These are phyloP conservation scores for Capillidium rhysosporum DNA, from an alignment of 371 early-diverging fungal genomes.

Conservation along the genomic window DNA sequence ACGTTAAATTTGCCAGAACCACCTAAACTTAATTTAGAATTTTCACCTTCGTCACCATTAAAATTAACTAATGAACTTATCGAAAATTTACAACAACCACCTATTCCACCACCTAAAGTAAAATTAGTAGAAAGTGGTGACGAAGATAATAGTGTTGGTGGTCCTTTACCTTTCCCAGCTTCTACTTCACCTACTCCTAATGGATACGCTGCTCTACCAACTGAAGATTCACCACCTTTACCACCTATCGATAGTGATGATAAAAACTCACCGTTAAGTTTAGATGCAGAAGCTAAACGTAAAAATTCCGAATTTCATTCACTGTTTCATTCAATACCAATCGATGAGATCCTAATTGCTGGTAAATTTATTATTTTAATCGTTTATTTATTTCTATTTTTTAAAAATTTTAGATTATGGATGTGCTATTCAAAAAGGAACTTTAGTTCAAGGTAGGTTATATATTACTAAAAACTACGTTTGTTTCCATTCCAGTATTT, in stretches of 20 bases:
- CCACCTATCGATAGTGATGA: background rate
- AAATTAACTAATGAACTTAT: background rate
- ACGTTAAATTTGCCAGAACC: no score
- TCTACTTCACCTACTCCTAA: background rate
- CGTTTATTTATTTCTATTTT: background rate
- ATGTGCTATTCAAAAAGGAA: conserved; percentile 81
- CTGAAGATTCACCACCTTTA: background rate
- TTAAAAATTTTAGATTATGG: conserved; percentile 42
- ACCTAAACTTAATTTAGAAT: background rate
- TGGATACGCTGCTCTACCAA: background rate
- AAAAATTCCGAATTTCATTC: conserved; percentile 27
- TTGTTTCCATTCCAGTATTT: conserved; percentile 85
- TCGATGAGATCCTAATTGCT: conserved; percentile 35
- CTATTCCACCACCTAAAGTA: background rate
- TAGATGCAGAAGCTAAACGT: background rate
- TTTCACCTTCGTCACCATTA: background rate
- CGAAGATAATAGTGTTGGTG: background rate
- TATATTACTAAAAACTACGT: conserved; percentile 73
- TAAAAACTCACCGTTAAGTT: background rate
- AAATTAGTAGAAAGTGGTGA: background rate
- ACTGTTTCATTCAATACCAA: conserved; percentile 36
- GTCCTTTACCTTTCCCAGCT: background rate
- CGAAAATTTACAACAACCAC: background rate
- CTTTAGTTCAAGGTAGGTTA: conserved; percentile 73
- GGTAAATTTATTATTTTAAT: conserved; percentile 14